These are phyloP conservation scores for Babesia caballi DNA, from an alignment of 169 alveolate genomes.

Conservation along the genomic window DNA sequence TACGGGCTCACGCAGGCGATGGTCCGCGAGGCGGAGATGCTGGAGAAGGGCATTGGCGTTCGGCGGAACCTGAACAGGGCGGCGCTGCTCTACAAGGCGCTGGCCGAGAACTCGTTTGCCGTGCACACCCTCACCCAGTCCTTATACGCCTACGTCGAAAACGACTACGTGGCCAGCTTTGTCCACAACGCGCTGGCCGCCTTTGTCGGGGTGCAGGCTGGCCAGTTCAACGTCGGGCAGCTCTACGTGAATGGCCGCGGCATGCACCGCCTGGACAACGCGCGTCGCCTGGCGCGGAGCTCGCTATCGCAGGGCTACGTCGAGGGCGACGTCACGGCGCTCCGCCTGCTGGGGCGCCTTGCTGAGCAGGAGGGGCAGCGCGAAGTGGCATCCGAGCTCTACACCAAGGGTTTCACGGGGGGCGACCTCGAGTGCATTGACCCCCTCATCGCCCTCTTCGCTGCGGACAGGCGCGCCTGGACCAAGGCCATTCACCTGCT, in stretches of 20 bases:
- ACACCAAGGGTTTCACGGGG: slow-evolving; percentile 37
- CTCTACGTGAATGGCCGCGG: slow-evolving; percentile 11
- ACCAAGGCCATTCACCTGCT: slow-evolving; percentile 45
- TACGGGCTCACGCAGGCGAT: slow-evolving; percentile 41
- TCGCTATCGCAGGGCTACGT: slow-evolving; percentile 11
- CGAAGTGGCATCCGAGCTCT: slow-evolving; percentile 28
- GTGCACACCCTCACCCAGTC: not conserved
- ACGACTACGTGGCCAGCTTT: slow-evolving; percentile 23
- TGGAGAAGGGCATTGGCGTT: slow-evolving; percentile 47
- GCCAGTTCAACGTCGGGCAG: slow-evolving; percentile 10
- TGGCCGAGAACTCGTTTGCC: slow-evolving; percentile 22
- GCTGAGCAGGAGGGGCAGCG: slow-evolving; percentile 28
- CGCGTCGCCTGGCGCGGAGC: not conserved
- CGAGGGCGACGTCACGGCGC: slow-evolving; percentile 42
- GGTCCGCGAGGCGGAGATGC: slow-evolving; percentile 41
- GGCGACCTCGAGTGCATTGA: slow-evolving; percentile 61
- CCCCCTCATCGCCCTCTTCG: slow-evolving; percentile 14
- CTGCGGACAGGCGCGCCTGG: not conserved
- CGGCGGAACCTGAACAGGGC: slow-evolving; percentile 6
- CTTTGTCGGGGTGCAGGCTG: slow-evolving; percentile 46
- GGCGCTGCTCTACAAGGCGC: slow-evolving; percentile 42
- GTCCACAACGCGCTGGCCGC: slow-evolving; percentile 26
- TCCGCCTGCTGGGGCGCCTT: slow-evolving; percentile 10
- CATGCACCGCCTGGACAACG: not conserved
- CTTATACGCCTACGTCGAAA: slow-evolving; percentile 4